Evolutionary conservation across 768 basidiomycete genomes (phyloP).

Genomic region (Daedaleopsis sinensis): DNA sequence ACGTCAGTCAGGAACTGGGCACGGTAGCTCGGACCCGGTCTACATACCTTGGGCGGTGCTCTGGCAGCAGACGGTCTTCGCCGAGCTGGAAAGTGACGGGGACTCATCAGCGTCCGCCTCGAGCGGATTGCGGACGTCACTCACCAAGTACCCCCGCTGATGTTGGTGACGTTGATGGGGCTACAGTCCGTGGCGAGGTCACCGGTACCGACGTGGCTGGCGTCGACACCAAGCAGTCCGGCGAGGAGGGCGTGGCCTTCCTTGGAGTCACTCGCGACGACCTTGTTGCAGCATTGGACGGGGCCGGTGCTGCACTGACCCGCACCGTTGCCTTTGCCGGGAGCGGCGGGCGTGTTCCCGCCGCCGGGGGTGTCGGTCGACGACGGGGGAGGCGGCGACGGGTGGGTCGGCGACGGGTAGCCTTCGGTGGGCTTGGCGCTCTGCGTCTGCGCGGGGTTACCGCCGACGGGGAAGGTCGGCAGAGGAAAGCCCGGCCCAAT

Average conservation of each 20-base stretch:
- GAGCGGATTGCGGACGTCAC: neutral
- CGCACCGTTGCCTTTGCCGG: neutral
- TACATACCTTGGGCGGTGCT: conserved; percentile 10
- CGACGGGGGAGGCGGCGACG: neutral
- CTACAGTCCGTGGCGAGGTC: conserved; percentile 6
- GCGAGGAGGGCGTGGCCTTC: neutral
- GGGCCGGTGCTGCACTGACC: conserved; percentile 13
- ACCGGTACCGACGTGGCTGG: conserved; percentile 4
- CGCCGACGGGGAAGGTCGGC: neutral
- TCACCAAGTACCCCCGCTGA: conserved; percentile 6
- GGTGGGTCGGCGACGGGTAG: neutral
- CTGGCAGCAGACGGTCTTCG: conserved; percentile 17
- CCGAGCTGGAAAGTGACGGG: neutral
- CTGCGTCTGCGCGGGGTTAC: neutral
- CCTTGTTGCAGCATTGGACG: conserved; percentile 16
- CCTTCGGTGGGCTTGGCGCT: neutral
- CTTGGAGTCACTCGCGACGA: neutral
- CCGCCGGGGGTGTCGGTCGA: neutral
- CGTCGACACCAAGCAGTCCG: conserved; percentile 11
- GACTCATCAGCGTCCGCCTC: neutral
- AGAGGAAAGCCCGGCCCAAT: neutral
- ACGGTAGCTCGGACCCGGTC: neutral
- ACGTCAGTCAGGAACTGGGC: neutral
- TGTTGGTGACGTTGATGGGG: conserved; percentile 3
- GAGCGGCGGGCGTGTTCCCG: neutral